These are phyloP conservation scores for Metschnikowia shivogae DNA, from an alignment of 805 yeast genomes.

Conservation along the genomic window DNA sequence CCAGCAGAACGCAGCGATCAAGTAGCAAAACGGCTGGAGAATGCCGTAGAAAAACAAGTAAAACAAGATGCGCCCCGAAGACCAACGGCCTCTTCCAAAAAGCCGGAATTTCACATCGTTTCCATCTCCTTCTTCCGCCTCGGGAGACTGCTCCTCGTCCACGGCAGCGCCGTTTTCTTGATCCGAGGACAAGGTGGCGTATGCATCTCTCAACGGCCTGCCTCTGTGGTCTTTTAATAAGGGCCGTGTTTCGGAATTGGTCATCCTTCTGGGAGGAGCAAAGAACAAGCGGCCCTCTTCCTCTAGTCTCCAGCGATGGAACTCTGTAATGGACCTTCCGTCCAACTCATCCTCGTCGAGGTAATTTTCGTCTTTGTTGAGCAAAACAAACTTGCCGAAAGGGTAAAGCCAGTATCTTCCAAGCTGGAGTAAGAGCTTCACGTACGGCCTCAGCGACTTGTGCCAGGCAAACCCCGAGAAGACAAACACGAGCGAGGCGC, in stretches of 20 bases:
- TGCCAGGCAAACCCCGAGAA: conserved; percentile 39
- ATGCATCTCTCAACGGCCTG: conserved; percentile 35
- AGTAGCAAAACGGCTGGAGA: conserved; percentile 60
- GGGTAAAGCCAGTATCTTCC: conserved; percentile 78
- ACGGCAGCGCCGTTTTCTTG: conserved; percentile 15
- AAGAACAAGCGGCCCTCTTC: conserved; percentile 78
- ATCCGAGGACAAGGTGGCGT: conserved; percentile 26
- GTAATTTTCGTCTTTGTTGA: conserved; percentile 75
- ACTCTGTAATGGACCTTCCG: conserved; percentile 81
- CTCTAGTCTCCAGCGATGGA: conserved; percentile 79
- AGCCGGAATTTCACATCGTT: conserved; percentile 48
- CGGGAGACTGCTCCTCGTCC: conserved; percentile 16
- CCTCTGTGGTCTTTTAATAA: conserved; percentile 42
- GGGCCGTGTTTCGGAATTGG: conserved; percentile 34
- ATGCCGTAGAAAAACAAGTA: conserved; percentile 65
- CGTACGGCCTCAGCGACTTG: conserved; percentile 57
- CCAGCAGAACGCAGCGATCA: conserved; percentile 68
- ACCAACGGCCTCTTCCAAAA: conserved; percentile 94
- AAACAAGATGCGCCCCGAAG: conserved; percentile 72
- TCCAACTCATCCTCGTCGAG: conserved; percentile 82
- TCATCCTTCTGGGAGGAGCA: conserved; percentile 54
- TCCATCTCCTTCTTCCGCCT: conserved; percentile 15
- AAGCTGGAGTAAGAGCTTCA: conserved; percentile 53
- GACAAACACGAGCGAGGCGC: conserved; percentile 45
- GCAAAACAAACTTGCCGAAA: conserved; percentile 83